A percentile compares a stretch with the other conserved stretches of the same genome.
Evolutionary conservation across 1,284 basidiomycete species (phyloP).

Genomic region (Irpex sp.): DNA sequence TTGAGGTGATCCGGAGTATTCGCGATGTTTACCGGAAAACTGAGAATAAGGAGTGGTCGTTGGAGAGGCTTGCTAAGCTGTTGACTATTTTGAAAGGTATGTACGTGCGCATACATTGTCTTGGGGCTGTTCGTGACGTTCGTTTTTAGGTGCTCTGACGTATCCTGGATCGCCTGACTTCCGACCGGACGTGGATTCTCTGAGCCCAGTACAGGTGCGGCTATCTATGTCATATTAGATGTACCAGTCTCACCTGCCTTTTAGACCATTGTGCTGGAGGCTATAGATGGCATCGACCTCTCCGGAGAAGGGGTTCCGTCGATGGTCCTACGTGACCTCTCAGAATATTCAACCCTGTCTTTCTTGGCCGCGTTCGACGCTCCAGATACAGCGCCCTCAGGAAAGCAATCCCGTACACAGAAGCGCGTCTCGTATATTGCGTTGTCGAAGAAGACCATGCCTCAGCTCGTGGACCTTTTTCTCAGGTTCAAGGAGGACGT

Average conservation of each 20-base stretch:
- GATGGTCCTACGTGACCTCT: constrained; percentile 76
- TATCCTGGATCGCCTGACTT: constrained; percentile 85
- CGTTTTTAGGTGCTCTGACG: constrained; percentile 60
- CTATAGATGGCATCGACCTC: constrained; percentile 67
- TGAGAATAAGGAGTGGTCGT: constrained; percentile 57
- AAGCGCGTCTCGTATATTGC: constrained; percentile 85
- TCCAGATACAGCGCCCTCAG: constrained; percentile 19
- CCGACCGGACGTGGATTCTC: constrained; percentile 78
- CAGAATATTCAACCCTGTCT: constrained; percentile 82
- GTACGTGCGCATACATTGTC: background rate
- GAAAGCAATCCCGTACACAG: constrained; percentile 16
- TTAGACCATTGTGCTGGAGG: constrained; percentile 68
- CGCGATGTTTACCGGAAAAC: constrained; percentile 45
- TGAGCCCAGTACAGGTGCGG: constrained; percentile 79
- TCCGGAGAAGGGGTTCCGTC: constrained; percentile 60
- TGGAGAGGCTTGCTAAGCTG: constrained; percentile 61
- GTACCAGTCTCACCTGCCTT: background rate
- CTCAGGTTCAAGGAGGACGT: constrained; percentile 55
- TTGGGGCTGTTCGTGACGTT: too few relatives aligned
- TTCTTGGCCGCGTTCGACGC: constrained; percentile 77
- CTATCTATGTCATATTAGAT: constrained; percentile 9
- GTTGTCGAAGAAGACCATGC: constrained; percentile 84
- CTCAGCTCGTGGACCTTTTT: constrained; percentile 72
- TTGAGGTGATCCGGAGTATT: constrained; percentile 68
- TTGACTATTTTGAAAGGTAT: constrained; percentile 78